A percentile compares a stretch with the other conserved stretches of the same genome.
These are phyloP conservation scores for Prillingera fragicola DNA, from an alignment of 1,284 basidiomycete genomes.

Conservation along the genomic window DNA sequence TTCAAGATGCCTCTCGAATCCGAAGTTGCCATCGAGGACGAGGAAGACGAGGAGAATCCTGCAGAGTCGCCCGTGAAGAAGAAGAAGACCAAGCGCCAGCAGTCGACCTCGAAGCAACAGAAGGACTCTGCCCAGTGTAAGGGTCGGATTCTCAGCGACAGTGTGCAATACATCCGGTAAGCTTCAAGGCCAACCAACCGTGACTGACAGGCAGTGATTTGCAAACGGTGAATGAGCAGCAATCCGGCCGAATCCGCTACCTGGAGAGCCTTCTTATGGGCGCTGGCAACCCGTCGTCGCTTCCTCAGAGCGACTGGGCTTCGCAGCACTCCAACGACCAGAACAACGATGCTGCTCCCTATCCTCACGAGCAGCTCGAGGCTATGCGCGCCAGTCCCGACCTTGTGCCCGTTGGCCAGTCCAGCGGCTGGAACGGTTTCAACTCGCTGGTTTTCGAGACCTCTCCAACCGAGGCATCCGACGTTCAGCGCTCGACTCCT, in stretches of 20 bases:
- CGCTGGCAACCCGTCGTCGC: slow-evolving; percentile 9
- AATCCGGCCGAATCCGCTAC: slow-evolving; percentile 32
- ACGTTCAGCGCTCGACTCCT: slow-evolving; percentile 24
- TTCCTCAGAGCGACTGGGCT: slow-evolving; percentile 3
- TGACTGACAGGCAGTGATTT: slow-evolving; percentile 28
- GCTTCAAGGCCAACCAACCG: slow-evolving; percentile 3
- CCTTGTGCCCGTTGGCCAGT: slow-evolving; percentile 21
- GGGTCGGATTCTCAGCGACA: slow-evolving; percentile 37
- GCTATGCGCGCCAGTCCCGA: slow-evolving; percentile 36
- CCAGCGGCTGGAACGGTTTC: slow-evolving; percentile 10
- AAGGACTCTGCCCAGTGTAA: slow-evolving; percentile 43
- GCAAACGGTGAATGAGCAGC: slow-evolving; percentile 28
- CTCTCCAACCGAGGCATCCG: slow-evolving; percentile 29
- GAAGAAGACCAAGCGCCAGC: slow-evolving; percentile 34
- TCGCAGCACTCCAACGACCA: not conserved
- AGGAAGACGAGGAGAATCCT: slow-evolving; percentile 35
- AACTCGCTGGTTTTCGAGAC: slow-evolving; percentile 28
- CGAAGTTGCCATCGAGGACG: slow-evolving; percentile 29
- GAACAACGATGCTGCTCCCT: slow-evolving; percentile 3
- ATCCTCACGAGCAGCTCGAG: slow-evolving; percentile 20
- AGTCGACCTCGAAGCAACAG: slow-evolving; percentile 25
- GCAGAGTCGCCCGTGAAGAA: slow-evolving; percentile 25
- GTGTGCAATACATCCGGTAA: slow-evolving; percentile 41
- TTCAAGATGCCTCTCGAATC: slow-evolving; percentile 25
- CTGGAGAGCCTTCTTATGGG: slow-evolving; percentile 29